These are phyloP conservation scores for Lactarius hengduanensis DNA, from an alignment of 768 basidiomycete genomes.

Conservation along the genomic window DNA sequence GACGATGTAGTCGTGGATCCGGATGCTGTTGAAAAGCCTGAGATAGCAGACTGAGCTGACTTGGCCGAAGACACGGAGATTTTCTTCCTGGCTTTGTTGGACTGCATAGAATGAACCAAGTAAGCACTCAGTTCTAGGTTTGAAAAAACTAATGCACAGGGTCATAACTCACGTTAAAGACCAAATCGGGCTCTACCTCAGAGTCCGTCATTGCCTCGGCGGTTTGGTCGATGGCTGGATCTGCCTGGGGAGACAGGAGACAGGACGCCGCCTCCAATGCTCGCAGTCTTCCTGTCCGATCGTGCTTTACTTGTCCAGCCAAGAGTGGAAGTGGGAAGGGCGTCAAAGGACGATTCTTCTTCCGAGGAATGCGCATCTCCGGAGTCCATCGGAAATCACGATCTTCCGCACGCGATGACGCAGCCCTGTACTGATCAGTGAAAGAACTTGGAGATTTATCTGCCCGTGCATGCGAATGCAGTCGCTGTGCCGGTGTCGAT, in stretches of 20 bases:
- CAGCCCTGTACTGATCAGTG: neutral
- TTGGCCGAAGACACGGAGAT: conserved; percentile 19
- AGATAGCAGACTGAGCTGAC: conserved; percentile 14
- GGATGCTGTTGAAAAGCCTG: conserved; percentile 16
- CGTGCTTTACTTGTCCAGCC: neutral
- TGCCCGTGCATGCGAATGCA: conserved; percentile 1
- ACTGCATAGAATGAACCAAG: conserved; percentile 9
- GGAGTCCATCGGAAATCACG: neutral
- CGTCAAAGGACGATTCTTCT: conserved; percentile 16
- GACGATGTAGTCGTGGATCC: conserved; percentile 19
- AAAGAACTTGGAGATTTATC: neutral
- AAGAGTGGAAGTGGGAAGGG: conserved; percentile 17
- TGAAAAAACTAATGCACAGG: neutral
- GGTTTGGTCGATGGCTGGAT: conserved; percentile 2
- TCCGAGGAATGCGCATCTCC: neutral
- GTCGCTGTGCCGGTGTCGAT: neutral
- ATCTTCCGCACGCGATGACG: neutral
- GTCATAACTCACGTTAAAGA: conserved; percentile 22
- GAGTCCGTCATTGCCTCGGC: conserved; percentile 25
- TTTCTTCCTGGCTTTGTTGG: conserved; percentile 25
- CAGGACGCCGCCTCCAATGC: conserved; percentile 2
- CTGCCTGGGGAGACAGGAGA: conserved; percentile 5
- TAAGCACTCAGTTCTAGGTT: neutral
- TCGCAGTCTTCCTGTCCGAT: neutral
- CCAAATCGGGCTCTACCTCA: conserved; percentile 26